Evolutionary conservation across 768 basidiomycete species (phyloP).

Genomic region (Tylopilus sp.): DNA sequence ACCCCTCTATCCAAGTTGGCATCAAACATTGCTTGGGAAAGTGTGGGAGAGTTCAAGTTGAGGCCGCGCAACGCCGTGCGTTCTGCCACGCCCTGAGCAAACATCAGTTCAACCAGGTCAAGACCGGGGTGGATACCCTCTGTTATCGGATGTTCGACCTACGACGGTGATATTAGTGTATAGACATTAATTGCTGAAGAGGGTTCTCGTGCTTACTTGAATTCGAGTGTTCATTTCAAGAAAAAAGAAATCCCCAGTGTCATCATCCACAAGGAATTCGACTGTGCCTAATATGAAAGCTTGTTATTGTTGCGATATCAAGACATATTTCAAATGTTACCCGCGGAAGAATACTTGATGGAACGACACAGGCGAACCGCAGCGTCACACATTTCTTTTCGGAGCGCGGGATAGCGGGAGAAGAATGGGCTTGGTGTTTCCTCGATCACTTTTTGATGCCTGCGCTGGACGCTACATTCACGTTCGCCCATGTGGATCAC

Average conservation of each 20-base stretch:
- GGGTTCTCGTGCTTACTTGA: conserved; percentile 39
- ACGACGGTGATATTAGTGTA: too few species aligned
- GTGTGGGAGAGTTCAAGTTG: conserved; percentile 17
- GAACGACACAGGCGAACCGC: conserved; percentile 46
- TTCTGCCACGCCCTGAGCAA: conserved; percentile 50
- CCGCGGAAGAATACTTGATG: conserved; percentile 58
- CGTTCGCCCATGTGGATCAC: conserved; percentile 66
- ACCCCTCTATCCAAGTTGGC: conserved; percentile 10
- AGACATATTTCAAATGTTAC: conserved; percentile 26
- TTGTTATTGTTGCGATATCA: background rate
- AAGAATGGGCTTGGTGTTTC: conserved; percentile 66
- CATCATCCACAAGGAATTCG: conserved; percentile 61
- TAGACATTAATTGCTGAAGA: too few species aligned
- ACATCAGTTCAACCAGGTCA: conserved; percentile 65
- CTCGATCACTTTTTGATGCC: conserved; percentile 73
- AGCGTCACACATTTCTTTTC: conserved; percentile 48
- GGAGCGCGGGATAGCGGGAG: conserved; percentile 38
- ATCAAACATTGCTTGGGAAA: conserved; percentile 41
- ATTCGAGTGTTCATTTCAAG: conserved; percentile 72
- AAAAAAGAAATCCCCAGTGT: conserved; percentile 55
- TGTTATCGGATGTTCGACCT: conserved; percentile 69
- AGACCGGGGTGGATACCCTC: conserved; percentile 52
- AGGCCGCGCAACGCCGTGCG: conserved; percentile 14
- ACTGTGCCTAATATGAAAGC: conserved; percentile 46
- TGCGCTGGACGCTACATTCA: conserved; percentile 65